Percentiles rank a stretch among this genome's conserved stretches.
Conservation (phyloP, 2,329 filamentous ascomycete species). For the Sordariomycetes sp. region DNA sequence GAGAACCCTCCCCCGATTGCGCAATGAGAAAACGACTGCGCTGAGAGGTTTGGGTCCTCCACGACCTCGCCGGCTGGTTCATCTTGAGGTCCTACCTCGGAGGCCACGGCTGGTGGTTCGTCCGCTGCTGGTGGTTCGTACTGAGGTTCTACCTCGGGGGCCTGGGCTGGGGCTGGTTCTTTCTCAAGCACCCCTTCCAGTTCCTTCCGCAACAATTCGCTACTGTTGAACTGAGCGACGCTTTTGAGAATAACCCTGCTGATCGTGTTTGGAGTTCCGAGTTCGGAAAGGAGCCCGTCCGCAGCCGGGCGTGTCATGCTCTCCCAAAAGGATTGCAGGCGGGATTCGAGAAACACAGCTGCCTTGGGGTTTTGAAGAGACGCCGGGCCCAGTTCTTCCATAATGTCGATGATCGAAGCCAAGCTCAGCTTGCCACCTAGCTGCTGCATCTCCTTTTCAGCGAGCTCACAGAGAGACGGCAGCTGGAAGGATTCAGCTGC, state of each 20-base stretch:
- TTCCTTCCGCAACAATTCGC: background rate
- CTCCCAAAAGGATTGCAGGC: background rate
- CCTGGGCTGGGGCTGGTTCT: background rate
- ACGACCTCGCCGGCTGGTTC: background rate
- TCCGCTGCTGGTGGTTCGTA: background rate
- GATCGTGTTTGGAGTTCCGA: background rate
- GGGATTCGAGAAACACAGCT: background rate
- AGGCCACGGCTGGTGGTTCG: background rate
- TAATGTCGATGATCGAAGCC: background rate
- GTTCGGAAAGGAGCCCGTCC: background rate
- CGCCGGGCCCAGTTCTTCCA: background rate
- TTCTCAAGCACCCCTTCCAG: background rate
- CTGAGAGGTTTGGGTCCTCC: background rate
- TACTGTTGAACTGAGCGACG: background rate
- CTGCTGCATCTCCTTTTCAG: background rate
- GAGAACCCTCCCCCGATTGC: background rate
- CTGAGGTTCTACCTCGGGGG: background rate
- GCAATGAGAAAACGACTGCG: background rate
- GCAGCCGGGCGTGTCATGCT: background rate
- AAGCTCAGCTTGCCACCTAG: background rate
- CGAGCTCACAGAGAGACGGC: background rate
- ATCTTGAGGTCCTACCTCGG: background rate
- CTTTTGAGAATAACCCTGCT: background rate
- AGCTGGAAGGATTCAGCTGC: background rate
- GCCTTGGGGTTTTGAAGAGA: background rate